Evolutionary conservation across 768 basidiomycete species (phyloP), one percentile per base, ranked within the genome.

Genomic region (Lentinula aciculospora): DNA sequence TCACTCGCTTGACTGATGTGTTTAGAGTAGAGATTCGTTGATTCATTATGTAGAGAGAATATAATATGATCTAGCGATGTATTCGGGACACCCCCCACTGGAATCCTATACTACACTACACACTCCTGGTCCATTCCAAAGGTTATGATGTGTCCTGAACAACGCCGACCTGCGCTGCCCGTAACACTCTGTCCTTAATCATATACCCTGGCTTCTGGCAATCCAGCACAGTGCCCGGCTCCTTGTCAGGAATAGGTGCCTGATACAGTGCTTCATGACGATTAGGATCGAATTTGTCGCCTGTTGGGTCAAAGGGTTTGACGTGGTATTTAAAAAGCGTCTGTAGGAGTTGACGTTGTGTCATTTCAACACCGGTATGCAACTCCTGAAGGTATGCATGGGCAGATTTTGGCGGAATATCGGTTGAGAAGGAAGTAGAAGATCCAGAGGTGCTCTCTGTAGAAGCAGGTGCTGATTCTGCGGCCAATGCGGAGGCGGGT

Each of bases 81-180:
- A 54, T 17, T 32, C 13, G 29, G 17, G 10, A 42, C 10, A 17
- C 17, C 12, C 40, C 17, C 21, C 21, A 42, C 12, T 23, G 32
- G 13, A 4, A 31, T 25, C 19, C 44, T 53, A n/a, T n/a, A n/a
- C n/a, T n/a, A n/a, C n/a, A n/a, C n/a, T n/a, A 53, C 7, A 51
- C 47, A 21, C 9, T 40, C 40, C 58, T 45, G n/a, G n/a, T n/a
- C n/a, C n/a, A n/a, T 47, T 23, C 15, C 17, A 29, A 21, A 53
- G 2, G 15, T 12, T 40, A 51, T 13, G 54, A 39, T 27, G 71
- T 69, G 59, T 89, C 87, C 72, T 93, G 89, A 17, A 86, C 94
- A 27, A 98, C 95, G 57, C 96, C 97, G 58, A 98, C 97, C 76
- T 98, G 94, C 21, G 97, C 94, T 3, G 97, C 93, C 57, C 97